Base-by-base conservation (phyloP, 1,139 yeast species). In the Magnusiomyces ingens region DNA sequence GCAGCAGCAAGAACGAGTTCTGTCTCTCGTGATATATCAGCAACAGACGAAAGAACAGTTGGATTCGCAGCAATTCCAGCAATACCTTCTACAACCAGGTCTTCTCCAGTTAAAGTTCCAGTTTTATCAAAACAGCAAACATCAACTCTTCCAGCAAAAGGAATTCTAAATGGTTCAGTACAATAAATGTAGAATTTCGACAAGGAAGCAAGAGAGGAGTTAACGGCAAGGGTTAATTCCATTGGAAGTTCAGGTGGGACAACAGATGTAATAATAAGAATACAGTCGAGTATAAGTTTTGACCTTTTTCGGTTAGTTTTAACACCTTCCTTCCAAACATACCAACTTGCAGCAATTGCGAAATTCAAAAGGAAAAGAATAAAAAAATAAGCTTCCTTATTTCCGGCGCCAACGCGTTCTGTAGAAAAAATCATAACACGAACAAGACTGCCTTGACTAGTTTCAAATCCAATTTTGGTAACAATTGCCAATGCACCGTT, bases 161-260 rank as follows among this genome's bases (percentile, higher is more conserved):
- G 99, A 60, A 93, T 91, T 74, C 99, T 81, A 75, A 93, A 93
- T 13, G 99, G 99, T 71, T 93, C 99, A 50, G 99, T 94, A 76
- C 99, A 93, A 75, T 87, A 93, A 60, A 93, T 84, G 68, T 84
- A 91, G 67, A 78, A 85, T 71, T 94, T 94, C 61, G 86, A 84
- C 59, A 93, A 78, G 3, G 96, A 90, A 52, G 93, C 82, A 66
- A 93, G 77, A 10, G 98, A 91, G 46, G 89, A 78, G 71, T 93
- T 93, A 45, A 93, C 99, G 57, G 99, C 99, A 91, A 93, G 85
- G 35, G 99, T 93, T 64, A 93, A 80, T 75, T 93, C 99, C 99
- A 93, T 94, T 52, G 99, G 99, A 62, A 93, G 79, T 73, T 93
- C 99, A 52, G 99, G 99, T 45, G 99, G 99, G 46, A 93, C 99